These are phyloP conservation scores for Nitzschia sp. DNA, from an alignment of 108 stramenopile genomes.

Conservation along the genomic window DNA sequence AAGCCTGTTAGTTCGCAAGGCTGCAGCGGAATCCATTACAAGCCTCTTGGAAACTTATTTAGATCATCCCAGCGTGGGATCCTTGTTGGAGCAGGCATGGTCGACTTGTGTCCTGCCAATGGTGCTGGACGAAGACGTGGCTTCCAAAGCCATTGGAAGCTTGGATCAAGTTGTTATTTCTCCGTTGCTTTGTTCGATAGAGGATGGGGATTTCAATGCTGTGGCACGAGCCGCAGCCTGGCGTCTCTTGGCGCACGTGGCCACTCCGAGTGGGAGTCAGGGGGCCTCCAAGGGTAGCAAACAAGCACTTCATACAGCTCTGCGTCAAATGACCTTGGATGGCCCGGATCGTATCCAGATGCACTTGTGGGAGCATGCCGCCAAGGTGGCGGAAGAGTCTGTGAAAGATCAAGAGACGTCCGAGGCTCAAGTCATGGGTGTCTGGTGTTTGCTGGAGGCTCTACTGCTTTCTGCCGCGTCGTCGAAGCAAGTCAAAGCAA, in stretches of 20 bases:
- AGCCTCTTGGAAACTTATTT: conserved; percentile 46
- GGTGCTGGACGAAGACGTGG: conserved; percentile 67
- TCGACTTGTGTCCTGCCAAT: conserved; percentile 71
- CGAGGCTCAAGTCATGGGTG: conserved; percentile 33
- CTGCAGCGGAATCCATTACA: conserved; percentile 72
- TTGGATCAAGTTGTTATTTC: conserved; percentile 59
- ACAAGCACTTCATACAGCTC: conserved; percentile 56
- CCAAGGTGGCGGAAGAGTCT: conserved; percentile 11
- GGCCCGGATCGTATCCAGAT: conserved; percentile 25
- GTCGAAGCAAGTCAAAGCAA: neutral
- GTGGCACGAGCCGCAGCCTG: conserved; percentile 35
- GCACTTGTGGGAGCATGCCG: conserved; percentile 16
- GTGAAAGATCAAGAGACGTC: conserved; percentile 14
- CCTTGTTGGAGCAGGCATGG: conserved; percentile 62
- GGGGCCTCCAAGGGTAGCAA: conserved; percentile 55
- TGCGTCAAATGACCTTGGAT: conserved; percentile 52
- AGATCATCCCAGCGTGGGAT: conserved; percentile 9
- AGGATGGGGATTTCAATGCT: conserved; percentile 11
- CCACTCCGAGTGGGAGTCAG: conserved; percentile 43
- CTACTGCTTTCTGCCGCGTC: conserved; percentile 41
- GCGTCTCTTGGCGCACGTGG: conserved; percentile 65
- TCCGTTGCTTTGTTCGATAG: conserved; percentile 52
- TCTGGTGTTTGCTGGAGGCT: conserved; percentile 80
- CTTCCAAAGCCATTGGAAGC: conserved; percentile 60
- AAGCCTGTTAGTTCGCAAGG: conserved; percentile 69